Conservation (phyloP, 192 early-diverging fungal species). For the Coemansia furcata region DNA sequence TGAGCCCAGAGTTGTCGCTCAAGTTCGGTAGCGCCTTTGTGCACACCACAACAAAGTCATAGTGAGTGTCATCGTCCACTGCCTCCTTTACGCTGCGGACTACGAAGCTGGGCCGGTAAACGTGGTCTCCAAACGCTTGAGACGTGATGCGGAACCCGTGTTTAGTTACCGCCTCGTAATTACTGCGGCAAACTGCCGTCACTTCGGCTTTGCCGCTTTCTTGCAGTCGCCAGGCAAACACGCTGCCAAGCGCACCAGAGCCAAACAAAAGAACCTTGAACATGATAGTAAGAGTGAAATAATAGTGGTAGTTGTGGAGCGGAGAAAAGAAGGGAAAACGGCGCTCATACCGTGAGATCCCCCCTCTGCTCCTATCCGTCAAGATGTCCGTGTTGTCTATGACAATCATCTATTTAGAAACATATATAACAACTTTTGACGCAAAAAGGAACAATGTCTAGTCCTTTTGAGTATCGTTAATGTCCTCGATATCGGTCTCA, state of each 20-base stretch:
- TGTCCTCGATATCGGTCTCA: constrained; percentile 6
- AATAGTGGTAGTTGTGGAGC: background rate
- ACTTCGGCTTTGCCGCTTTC: constrained; percentile 40
- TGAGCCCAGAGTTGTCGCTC: constrained; percentile 57
- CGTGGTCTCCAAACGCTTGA: constrained; percentile 53
- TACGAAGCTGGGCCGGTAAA: constrained; percentile 57
- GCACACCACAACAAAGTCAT: constrained; percentile 62
- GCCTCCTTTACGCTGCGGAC: constrained; percentile 48
- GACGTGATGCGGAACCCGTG: constrained; percentile 62
- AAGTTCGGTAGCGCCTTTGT: constrained; percentile 68
- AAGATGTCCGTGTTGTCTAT: background rate
- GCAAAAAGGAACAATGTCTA: background rate
- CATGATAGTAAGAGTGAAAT: background rate
- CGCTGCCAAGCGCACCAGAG: constrained; percentile 67
- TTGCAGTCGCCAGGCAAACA: constrained; percentile 66
- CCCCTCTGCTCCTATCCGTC: background rate
- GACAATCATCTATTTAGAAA: background rate
- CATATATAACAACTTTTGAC: background rate
- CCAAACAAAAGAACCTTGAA: constrained; percentile 56
- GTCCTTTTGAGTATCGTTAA: background rate
- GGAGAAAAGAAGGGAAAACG: background rate
- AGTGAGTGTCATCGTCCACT: constrained; percentile 44
- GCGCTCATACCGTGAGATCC: background rate
- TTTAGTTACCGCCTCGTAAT: constrained; percentile 55
- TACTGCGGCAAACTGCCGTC: constrained; percentile 68